Conservation (phyloP, 257 asterid species). For the Linderniella brevidens region DNA sequence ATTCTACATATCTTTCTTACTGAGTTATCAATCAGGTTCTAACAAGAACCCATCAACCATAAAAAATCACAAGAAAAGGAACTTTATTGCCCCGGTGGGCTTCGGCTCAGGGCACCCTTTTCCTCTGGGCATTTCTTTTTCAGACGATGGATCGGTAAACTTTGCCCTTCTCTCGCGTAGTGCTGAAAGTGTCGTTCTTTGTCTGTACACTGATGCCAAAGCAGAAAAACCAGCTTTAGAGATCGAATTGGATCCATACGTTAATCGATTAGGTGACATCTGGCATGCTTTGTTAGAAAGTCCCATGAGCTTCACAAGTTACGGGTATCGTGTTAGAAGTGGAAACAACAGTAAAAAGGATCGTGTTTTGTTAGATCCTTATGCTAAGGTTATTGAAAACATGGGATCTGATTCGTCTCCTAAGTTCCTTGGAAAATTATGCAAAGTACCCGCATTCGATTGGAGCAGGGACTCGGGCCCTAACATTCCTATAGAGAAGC, state of each 20-base stretch:
- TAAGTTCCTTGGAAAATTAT: slow-evolving; percentile 34
- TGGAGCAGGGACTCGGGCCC: slow-evolving; percentile 61
- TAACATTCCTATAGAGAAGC: slow-evolving; percentile 45
- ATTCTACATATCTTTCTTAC: slow-evolving; percentile 46
- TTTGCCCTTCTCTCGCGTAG: slow-evolving; percentile 54
- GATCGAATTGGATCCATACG: slow-evolving; percentile 84
- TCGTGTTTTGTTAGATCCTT: slow-evolving; percentile 59
- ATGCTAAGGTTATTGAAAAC: slow-evolving; percentile 46
- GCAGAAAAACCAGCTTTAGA: slow-evolving; percentile 55
- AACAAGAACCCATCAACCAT: slow-evolving; percentile 21
- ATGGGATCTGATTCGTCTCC: slow-evolving; percentile 19
- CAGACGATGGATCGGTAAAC: slow-evolving; percentile 41
- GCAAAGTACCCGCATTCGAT: slow-evolving; percentile 47
- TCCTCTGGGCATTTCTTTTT: slow-evolving; percentile 63
- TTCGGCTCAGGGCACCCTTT: slow-evolving; percentile 59
- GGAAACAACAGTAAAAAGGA: slow-evolving; percentile 20
- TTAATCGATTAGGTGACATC: slow-evolving; percentile 64
- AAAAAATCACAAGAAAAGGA: slow-evolving; percentile 54
- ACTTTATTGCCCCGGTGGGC: slow-evolving; percentile 75
- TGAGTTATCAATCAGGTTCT: slow-evolving; percentile 25
- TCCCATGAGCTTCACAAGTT: slow-evolving; percentile 36
- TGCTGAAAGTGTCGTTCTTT: slow-evolving; percentile 51
- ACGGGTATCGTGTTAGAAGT: slow-evolving; percentile 64
- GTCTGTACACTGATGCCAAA: slow-evolving; percentile 46
- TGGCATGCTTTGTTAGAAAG: slow-evolving; percentile 67